Base-by-base conservation (phyloP, 2,329 filamentous ascomycete species). In the Aspergillus cejpii region DNA sequence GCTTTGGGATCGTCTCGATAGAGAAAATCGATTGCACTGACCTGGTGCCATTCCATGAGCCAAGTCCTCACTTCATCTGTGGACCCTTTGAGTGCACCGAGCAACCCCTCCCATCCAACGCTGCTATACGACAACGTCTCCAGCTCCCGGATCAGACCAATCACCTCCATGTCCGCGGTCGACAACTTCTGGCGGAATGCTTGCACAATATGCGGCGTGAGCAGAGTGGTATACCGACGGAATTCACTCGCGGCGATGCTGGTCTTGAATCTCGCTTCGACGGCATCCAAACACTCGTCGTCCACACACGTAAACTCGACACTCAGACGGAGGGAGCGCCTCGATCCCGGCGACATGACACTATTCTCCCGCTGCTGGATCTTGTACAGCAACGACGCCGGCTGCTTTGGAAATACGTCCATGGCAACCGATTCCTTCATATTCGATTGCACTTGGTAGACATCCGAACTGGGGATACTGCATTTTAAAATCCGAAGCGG, bases 311-410 rank as follows among this genome's bases (percentile, higher is more conserved):
- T 82, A 63, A 94, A 96, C 45, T 82, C 72, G 3, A 96, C 74
- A 38, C 79, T 79, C 20, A 97, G 74, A 12, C 83, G 58, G 14
- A 71, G 59, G 19, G 62, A 61, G 10, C 61, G 59, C n/a, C 58
- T 54, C 15, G 59, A 51, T 47, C 61, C 43, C 44, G 56, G 47
- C 11, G 51, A 48, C 11, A 47, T 43, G 12, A 50, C 45, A 36
- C 38, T 43, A 11, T 53, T 43, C 27, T 44, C 44, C 17, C 53
- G 55, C 24, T 57, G 61, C 17, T 54, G 79, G 43, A 96, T 84
- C 59, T 83, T 87, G 69, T 94, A 95, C 0, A 91, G 71, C 7
- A 95, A 67, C 11, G 84, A 86, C 1, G 87, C 84, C 0, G 91
- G 87, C 56, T 95, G 87, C 52, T 84, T 84, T 0, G 84, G 80